phyloP scores from a whole-genome alignment of 257 asterid genomes.

The Primulina tabacum region DNA sequence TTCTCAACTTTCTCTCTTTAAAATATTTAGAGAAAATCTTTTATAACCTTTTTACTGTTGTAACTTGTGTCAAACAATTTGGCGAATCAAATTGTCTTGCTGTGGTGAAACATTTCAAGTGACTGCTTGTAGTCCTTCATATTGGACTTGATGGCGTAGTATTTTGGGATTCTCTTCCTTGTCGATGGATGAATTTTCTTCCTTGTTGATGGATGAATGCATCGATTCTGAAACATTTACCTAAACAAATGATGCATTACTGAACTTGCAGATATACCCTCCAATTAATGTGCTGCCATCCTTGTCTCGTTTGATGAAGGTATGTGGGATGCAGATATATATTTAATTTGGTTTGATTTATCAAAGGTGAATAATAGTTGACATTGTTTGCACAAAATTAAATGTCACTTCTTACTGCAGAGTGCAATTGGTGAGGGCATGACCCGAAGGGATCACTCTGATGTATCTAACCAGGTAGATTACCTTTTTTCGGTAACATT shows the following conservation, averaged over 20 bases:
- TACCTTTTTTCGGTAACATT: not conserved
- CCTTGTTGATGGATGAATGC: not conserved
- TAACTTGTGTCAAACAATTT: not conserved
- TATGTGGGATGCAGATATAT: slow-evolving; percentile 27
- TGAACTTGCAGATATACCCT: slow-evolving; percentile 58
- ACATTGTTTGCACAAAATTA: not conserved
- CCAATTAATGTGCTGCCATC: slow-evolving; percentile 83
- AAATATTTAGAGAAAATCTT: slow-evolving; percentile 3
- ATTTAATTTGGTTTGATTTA: slow-evolving; percentile 16
- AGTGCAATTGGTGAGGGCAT: slow-evolving; percentile 99
- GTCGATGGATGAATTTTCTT: not conserved
- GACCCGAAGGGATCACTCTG: slow-evolving; percentile 96
- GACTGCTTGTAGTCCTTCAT: not conserved
- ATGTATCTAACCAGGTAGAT: slow-evolving; percentile 89
- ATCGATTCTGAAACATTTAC: slow-evolving; percentile 1
- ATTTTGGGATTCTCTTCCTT: slow-evolving; percentile 2
- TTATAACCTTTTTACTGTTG: not conserved
- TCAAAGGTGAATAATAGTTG: not conserved
- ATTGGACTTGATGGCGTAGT: not conserved
- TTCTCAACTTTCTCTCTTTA: not conserved
- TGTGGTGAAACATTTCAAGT: slow-evolving; percentile 14
- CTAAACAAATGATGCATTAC: slow-evolving; percentile 6
- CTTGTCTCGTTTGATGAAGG: slow-evolving; percentile 80
- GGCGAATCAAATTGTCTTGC: slow-evolving; percentile 12
- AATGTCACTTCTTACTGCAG: slow-evolving; percentile 16